Evolutionary conservation across 208 protist genomes (phyloP), one percentile per base, ranked within the genome.

Genomic region (Leishmania mexicana): DNA sequence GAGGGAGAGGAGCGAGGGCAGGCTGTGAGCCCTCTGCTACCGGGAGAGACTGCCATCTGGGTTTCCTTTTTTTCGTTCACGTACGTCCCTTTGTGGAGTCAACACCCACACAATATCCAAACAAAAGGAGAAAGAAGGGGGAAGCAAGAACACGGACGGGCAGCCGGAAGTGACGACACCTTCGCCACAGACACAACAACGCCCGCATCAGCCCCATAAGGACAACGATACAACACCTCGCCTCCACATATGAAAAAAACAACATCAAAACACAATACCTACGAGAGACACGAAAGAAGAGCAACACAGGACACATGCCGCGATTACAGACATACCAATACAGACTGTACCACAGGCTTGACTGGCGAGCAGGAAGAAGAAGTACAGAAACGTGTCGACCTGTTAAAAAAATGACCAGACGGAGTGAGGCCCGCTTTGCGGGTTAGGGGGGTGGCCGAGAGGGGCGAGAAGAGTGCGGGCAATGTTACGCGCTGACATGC

Each of bases 251-350:
- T 24, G 40, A 24, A 5, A 58, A 58, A 17, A 79, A 58, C 35
- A 35, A 80, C 35, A 47, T 13, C 53, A 80, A 80, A 80, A 15
- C 35, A 72, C 28, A 35, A 58, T 10, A 35, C 19, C 67, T 17
- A 72, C 67, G 40, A 17, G 42, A 42, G 42, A 49, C 17, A 49
- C 35, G 24, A n/a, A 45, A 45, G 19, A 72, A 8, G 19, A 2
- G n/a, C 31, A 45, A 31, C 21, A 31, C 42, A 31, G 17, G 67
- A 49, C 10, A 72, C 40, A 49, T 0, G 40, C 3, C 67, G 24
- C 42, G 11, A 11, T 31, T 15, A 54, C 51, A 15, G 58, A 64
- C 3, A 10, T 7, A 49, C 67, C 38, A 72, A 49, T 15, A 49
- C 5, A 47, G 24, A 10, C n/a, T 40, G 58, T 15, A 35, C 58